Percentiles rank a stretch among this genome's conserved stretches.
Conservation (phyloP, 441 rosid genomes). For the Pelargonium cotyledonis region DNA sequence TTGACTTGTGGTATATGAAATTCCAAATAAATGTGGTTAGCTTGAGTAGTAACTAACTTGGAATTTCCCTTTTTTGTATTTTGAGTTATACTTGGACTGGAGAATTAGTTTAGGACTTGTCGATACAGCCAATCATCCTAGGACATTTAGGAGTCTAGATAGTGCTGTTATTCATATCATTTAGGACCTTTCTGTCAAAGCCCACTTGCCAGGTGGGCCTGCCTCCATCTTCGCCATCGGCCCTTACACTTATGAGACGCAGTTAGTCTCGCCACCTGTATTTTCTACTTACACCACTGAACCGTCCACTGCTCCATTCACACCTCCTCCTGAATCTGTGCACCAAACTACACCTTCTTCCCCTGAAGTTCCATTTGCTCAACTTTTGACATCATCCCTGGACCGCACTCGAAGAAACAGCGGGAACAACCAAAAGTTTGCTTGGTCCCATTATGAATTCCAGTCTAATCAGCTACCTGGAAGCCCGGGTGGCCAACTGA, state of each 20-base stretch:
- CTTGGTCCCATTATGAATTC: slow-evolving; percentile 60
- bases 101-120: neutral
- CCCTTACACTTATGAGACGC: slow-evolving; percentile 95
- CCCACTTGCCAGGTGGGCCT: slow-evolving; percentile 64
- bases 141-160: neutral
- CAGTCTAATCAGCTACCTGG: slow-evolving; percentile 67
- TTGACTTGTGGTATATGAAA: too few species aligned
- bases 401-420: slow-evolving; percentile 72
- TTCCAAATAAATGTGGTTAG: too few species aligned
- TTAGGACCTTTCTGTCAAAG: slow-evolving; percentile 37
- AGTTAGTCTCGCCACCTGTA: slow-evolving; percentile 83
- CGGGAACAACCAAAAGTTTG: slow-evolving; percentile 58
- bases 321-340: slow-evolving; percentile 88
- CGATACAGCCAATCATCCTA: neutral
- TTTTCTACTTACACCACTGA: slow-evolving; percentile 88
- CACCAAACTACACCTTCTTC: slow-evolving; percentile 81
- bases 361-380: slow-evolving; percentile 95
- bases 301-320: slow-evolving; percentile 87
- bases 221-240: slow-evolving; percentile 70
- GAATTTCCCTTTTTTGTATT: too few species aligned
- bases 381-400: slow-evolving; percentile 78
- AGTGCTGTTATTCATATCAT: too few species aligned
- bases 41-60: too few species aligned
- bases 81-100: too few species aligned
- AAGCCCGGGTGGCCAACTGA: slow-evolving; percentile 78